phyloP scores from a whole-genome alignment of 495 filamentous ascomycete genomes.

The Lineolata rhizophorae region DNA sequence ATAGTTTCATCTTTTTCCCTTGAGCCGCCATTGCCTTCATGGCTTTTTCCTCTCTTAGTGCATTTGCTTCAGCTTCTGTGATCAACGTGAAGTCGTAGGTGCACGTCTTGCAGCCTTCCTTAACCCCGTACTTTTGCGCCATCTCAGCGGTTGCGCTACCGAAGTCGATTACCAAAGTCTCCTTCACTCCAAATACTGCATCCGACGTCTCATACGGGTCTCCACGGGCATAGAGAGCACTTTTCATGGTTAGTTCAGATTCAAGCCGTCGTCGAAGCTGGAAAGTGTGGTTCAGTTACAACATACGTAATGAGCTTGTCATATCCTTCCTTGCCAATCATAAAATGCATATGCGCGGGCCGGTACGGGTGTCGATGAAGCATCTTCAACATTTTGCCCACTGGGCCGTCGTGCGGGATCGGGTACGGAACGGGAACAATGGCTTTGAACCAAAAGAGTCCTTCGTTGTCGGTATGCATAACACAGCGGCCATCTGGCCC shows the following conservation, averaged over 20 bases:
- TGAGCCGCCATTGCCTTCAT: constrained; percentile 45
- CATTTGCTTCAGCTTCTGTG: constrained; percentile 44
- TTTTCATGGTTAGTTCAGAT: no score
- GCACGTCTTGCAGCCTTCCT: constrained; percentile 30
- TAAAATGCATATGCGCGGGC: constrained; percentile 84
- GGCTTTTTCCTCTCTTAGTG: constrained; percentile 47
- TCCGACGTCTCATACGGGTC: constrained; percentile 84
- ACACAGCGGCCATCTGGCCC: constrained; percentile 65
- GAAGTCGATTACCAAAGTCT: constrained; percentile 56
- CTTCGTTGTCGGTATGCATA: constrained; percentile 45
- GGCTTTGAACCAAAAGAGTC: constrained; percentile 72
- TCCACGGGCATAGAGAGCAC: constrained; percentile 58
- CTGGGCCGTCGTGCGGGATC: constrained; percentile 76
- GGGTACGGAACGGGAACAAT: constrained; percentile 78
- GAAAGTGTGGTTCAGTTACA: constrained; percentile 8
- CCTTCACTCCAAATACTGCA: constrained; percentile 84
- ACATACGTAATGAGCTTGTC: constrained; percentile 69
- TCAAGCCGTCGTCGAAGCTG: not conserved
- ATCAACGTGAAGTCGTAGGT: constrained; percentile 58
- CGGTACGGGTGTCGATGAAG: constrained; percentile 60
- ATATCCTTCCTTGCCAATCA: constrained; percentile 73
- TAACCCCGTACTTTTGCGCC: constrained; percentile 32
- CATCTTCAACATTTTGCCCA: constrained; percentile 51
- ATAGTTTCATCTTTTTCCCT: constrained; percentile 53
- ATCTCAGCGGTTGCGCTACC: constrained; percentile 37